These are phyloP conservation scores for Backusella tarrabulga DNA, from an alignment of 192 early-diverging fungal genomes.

Conservation along the genomic window DNA sequence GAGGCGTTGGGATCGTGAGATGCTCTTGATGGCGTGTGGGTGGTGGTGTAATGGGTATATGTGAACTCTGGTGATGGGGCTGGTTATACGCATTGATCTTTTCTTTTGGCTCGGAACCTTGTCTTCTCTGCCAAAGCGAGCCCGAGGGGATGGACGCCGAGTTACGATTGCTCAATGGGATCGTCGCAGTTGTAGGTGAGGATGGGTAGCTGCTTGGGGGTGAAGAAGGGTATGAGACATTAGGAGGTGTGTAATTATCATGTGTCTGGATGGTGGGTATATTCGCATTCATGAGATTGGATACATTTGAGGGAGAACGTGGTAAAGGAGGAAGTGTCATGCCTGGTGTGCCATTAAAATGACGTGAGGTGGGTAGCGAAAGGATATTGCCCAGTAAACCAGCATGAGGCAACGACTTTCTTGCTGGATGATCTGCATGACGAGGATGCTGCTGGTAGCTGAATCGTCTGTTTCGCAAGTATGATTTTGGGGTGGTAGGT, in stretches of 20 bases:
- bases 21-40: neutral
- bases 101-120: constrained; percentile 8
- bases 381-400: neutral
- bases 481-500: neutral
- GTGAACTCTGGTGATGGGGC: neutral
- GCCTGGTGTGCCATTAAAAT: constrained; percentile 10
- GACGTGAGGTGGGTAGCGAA: neutral
- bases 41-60: neutral
- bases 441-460: neutral
- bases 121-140: neutral
- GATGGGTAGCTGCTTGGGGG: constrained; percentile 36
- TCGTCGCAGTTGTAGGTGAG: neutral
- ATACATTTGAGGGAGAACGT: constrained; percentile 17
- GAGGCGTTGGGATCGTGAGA: neutral
- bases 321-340: constrained; percentile 30
- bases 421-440: neutral
- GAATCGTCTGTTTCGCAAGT: neutral
- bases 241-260: constrained; percentile 15
- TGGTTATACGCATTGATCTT: neutral
- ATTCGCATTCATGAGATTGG: neutral
- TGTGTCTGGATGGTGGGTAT: constrained; percentile 15
- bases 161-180: neutral
- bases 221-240: constrained; percentile 42
- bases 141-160: neutral
- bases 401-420: neutral